Conservation (phyloP, 2,329 filamentous ascomycete genomes). For the Pestalotiopsis fici region DNA sequence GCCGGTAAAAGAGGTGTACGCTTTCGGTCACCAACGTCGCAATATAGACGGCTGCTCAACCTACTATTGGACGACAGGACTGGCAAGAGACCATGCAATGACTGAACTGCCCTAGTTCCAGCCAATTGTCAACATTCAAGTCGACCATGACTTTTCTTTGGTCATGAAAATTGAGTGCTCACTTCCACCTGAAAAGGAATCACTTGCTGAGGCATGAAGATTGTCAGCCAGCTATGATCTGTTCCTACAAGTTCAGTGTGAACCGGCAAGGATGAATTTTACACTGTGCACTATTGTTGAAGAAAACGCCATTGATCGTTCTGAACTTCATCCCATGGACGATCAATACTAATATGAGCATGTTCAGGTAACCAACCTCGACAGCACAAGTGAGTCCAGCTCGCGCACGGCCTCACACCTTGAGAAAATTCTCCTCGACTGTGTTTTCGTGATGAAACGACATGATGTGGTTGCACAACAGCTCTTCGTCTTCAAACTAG, state of each 20-base stretch:
- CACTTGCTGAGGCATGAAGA: neutral
- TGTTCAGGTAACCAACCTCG: neutral
- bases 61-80: neutral
- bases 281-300: too few species aligned
- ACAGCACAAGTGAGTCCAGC: neutral
- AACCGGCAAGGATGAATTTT: neutral
- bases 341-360: neutral
- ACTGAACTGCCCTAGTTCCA: neutral
- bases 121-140: neutral
- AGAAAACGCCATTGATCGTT: neutral
- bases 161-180: neutral
- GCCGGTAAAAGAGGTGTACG: neutral
- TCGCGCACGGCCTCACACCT: neutral
- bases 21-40: neutral
- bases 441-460: neutral
- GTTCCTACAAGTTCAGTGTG: neutral
- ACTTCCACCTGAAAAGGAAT: neutral
- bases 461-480: slow-evolving; percentile 7
- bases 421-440: neutral
- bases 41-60: neutral
- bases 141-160: neutral
- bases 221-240: neutral
- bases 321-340: neutral
- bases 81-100: neutral
- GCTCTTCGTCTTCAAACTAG: neutral